Base-by-base conservation (phyloP, 1,139 yeast species). In the Candida tetrigidarum region DNA sequence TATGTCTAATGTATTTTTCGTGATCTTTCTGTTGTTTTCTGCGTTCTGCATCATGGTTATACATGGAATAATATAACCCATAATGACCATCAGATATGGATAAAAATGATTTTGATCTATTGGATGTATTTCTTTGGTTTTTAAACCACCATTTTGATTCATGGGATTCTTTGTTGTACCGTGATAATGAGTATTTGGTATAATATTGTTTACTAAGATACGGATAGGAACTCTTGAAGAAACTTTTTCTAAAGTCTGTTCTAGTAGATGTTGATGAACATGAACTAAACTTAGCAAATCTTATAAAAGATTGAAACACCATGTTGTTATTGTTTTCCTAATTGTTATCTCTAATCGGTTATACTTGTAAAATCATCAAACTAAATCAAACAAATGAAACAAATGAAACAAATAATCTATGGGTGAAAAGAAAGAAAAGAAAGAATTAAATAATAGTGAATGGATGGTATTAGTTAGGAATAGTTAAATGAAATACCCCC, bases 51-150 rank as follows among this genome's bases (percentile, higher is more conserved):
- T 74, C 79, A 39, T 67, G 69, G 51, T 67, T 70, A 54, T 69
- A 72, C 42, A 74, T 68, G 7, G 76, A 64, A 49, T 63, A 74
- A 53, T 74, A 74, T 35, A 74, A 57, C 0, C 79, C 80, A 53
- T 73, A 74, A 48, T 74, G 79, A 12, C 79, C 80, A 29, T 59
- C 53, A 40, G 66, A 69, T 12, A 74, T 67, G 11, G 63, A 59
- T 46, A 71, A 59, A 50, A 60, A 67, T 32, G 58, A 53, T 7
- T 51, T 49, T 48, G 16, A 60, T 52, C 18, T 57, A 48, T 49
- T 56, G 32, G 64, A 65, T 40, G 69, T 69, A 43, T 67, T 69
- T 2, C 74, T 73, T 11, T 64, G 71, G 14, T 60, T 66, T 39
- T 57, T 62, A 18, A 42, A 40, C 69, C 72, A 66, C 45, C 47